Evolutionary conservation across 2,329 filamentous ascomycete species (phyloP).

Genomic region (Calonectria crousiana): DNA sequence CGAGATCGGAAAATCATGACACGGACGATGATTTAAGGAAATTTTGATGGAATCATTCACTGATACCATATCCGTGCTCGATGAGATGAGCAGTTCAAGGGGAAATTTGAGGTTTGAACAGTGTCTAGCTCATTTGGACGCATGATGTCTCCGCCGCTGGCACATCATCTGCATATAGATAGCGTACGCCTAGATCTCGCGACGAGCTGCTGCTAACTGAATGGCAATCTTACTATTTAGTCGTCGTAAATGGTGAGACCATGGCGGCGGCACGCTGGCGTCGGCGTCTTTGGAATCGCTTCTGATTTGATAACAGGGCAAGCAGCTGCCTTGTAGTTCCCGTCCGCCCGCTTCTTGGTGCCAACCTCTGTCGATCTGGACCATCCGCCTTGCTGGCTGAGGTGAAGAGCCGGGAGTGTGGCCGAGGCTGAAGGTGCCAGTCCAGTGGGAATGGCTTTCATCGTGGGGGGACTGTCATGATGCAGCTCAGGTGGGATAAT

Average conservation of each 20-base stretch:
- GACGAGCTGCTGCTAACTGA: neutral
- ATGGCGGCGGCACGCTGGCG: neutral
- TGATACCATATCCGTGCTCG: neutral
- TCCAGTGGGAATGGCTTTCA: neutral
- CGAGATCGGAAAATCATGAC: neutral
- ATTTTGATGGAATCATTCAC: neutral
- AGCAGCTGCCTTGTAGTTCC: neutral
- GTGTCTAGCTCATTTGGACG: neutral
- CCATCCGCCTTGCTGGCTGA: neutral
- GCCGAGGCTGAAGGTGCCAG: neutral
- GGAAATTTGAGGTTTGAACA: neutral
- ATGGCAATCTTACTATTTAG: slow-evolving; percentile 2
- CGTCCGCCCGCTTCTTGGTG: neutral
- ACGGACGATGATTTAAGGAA: neutral
- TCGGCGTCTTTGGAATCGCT: neutral
- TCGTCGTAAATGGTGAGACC: neutral
- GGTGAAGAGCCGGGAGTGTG: neutral
- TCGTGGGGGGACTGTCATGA: slow-evolving; percentile 10
- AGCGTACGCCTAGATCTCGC: neutral
- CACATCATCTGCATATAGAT: neutral
- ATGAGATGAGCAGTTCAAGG: neutral
- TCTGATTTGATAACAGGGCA: neutral
- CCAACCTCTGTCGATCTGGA: neutral
- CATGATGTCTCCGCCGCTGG: neutral
- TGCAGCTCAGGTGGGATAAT: neutral